Conservation (phyloP, 139 green algal genomes). For the Coelastrella sp. region DNA sequence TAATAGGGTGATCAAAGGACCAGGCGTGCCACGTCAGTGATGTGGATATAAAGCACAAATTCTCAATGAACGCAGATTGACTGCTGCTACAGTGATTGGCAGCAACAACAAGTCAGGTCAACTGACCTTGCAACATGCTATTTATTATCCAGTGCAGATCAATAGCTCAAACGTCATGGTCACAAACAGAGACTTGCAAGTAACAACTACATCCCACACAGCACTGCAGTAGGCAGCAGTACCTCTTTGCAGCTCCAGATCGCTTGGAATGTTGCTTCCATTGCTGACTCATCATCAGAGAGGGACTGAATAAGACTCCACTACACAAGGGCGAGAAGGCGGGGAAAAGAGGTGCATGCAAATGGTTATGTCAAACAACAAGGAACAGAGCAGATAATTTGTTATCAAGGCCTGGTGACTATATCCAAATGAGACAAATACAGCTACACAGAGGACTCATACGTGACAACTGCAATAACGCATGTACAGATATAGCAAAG, state of each 20-base stretch:
- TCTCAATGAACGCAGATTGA: too few relatives aligned
- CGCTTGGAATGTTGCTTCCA: constrained; percentile 69
- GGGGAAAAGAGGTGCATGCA: background rate
- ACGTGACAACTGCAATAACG: background rate
- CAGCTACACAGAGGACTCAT: too few relatives aligned
- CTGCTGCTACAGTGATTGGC: background rate
- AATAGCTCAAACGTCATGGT: too few relatives aligned
- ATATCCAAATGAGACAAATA: too few relatives aligned
- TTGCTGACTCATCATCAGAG: constrained; percentile 47
- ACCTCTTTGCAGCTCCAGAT: constrained; percentile 90
- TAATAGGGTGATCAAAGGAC: too few relatives aligned
- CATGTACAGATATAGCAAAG: background rate
- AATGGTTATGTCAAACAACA: background rate
- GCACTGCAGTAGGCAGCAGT: background rate
- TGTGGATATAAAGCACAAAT: too few relatives aligned
- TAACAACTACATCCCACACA: too few relatives aligned
- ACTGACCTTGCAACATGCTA: too few relatives aligned
- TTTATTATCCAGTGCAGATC: too few relatives aligned
- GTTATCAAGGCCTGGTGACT: too few relatives aligned
- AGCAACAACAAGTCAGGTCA: background rate
- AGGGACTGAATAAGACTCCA: constrained; percentile 30
- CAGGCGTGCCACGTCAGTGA: too few relatives aligned
- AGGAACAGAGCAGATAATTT: background rate
- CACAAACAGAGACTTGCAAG: too few relatives aligned
- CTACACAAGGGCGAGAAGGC: background rate